Percentiles rank a stretch among this genome's conserved stretches.
Conservation (phyloP, 192 early-diverging fungal genomes). For the Coemansia sp. region DNA sequence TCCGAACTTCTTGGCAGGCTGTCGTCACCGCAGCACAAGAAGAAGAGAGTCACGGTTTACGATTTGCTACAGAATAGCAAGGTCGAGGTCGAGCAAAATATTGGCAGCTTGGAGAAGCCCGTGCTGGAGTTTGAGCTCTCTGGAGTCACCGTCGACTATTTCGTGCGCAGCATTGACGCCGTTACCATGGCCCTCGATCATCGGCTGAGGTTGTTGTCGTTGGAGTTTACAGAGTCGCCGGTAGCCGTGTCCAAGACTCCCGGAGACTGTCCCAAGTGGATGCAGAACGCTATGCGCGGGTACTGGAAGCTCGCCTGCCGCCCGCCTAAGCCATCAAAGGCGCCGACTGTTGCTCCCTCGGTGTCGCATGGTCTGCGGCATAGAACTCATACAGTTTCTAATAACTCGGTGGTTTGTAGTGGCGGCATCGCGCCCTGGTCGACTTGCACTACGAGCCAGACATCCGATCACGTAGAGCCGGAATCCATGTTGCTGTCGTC, state of each 20-base stretch:
- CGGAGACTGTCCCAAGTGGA: constrained; percentile 41
- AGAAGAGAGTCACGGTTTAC: constrained; percentile 41
- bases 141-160: constrained; percentile 41
- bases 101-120: constrained; percentile 20
- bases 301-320: constrained; percentile 51
- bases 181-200: constrained; percentile 53
- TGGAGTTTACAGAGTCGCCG: constrained; percentile 32
- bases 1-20: constrained; percentile 37
- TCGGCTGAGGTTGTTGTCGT: constrained; percentile 34
- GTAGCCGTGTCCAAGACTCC: constrained; percentile 24
- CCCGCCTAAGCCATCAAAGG: constrained; percentile 7
- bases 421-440: constrained; percentile 3
- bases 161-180: constrained; percentile 48
- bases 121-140: constrained; percentile 28
- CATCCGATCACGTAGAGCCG: background rate
- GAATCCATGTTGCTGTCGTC: background rate
- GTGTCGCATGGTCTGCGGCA: constrained; percentile 2
- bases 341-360: background rate
- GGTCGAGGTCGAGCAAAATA: constrained; percentile 28
- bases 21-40: constrained; percentile 21
- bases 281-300: constrained; percentile 52
- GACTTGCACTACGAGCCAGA: constrained; percentile 17
- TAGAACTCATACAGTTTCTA: background rate
- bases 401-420: background rate
- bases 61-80: constrained; percentile 51